Evolutionary conservation across 1,284 basidiomycete genomes (phyloP).

Genomic region (Leccinum glutinopallens): DNA sequence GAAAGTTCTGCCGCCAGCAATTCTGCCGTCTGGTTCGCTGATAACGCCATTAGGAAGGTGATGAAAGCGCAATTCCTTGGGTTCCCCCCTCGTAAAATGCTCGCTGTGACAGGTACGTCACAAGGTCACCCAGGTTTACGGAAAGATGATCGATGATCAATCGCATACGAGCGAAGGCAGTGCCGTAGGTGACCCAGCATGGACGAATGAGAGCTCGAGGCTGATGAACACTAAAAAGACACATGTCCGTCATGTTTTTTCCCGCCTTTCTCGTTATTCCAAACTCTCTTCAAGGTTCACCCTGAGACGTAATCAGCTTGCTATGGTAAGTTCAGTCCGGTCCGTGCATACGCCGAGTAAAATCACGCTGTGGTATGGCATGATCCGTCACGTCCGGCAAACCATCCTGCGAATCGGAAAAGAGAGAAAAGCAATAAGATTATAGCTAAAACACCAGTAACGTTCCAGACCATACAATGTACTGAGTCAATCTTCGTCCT

Average conservation of each 20-base stretch:
- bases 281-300: conserved; percentile 14
- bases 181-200: conserved; percentile 12
- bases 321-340: conserved; percentile 12
- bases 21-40: conserved; percentile 17
- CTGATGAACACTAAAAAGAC: conserved; percentile 6
- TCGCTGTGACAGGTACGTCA: conserved; percentile 25
- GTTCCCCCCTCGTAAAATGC: conserved; percentile 19
- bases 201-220: neutral
- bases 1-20: conserved; percentile 6
- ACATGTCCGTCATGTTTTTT: conserved; percentile 14
- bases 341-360: conserved; percentile 13
- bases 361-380: conserved; percentile 8
- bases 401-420: conserved; percentile 19
- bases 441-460: conserved; percentile 20
- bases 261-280: neutral
- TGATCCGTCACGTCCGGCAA: conserved; percentile 25
- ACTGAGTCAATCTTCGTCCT: conserved; percentile 38
- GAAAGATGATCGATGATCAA: conserved; percentile 18
- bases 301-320: conserved; percentile 9
- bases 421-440: conserved; percentile 22
- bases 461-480: conserved; percentile 28
- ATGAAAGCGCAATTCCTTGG: conserved; percentile 12
- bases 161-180: conserved; percentile 22
- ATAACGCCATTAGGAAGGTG: conserved; percentile 31
- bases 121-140: conserved; percentile 11